Evolutionary conservation across 768 basidiomycete species (phyloP), one percentile per base, ranked within the genome.

Genomic region (Omphalotus guepiniiformis): DNA sequence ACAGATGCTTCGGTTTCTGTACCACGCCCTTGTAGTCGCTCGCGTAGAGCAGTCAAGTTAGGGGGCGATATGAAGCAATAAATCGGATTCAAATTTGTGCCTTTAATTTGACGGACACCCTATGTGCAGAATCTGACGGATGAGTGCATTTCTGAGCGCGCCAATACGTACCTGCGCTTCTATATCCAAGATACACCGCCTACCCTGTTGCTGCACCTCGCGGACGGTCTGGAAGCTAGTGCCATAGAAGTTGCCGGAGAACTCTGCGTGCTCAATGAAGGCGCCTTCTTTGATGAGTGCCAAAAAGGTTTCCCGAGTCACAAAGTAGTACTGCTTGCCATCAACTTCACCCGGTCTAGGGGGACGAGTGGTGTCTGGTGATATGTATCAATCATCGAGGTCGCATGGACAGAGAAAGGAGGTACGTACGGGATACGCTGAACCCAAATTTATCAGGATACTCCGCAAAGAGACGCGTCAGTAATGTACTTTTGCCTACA

Each of bases 21-120:
- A 1, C 90, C 94, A 3, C 94, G 84, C 0, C 80, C 74, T 21
- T 75, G 74, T 4, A 98, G 75, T 36, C 95, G 85, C 3, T 66
- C 52, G 21, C 82, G 79, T 29, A 98, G 82, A 8, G 69, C 71
- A n/a, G 74, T 28, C 64, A 95, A 68, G 12, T 84, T 80, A 0
- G 95, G 95, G 0, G 95, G 95, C 1, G 91, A 83, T 63, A 98
- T 80, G 69, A 98, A 98, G 53, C 94, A 76, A 65, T 85, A 96
- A 53, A 96, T 75, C 13, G 94, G 89, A 60, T 89, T 78, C 28
- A 97, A 70, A 45, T 77, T 65, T 23, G 91, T 91, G 43, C 79
- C 70, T 62, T 94, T 96, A 59, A 97, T 85, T 66, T 94, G 89
- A 49, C 82, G 85, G 51, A 98, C 90, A 41, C 95, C 95, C 91